Evolutionary conservation across 768 basidiomycete species (phyloP), one percentile per base, ranked within the genome.

Genomic region (Xanthoconium stramineum): DNA sequence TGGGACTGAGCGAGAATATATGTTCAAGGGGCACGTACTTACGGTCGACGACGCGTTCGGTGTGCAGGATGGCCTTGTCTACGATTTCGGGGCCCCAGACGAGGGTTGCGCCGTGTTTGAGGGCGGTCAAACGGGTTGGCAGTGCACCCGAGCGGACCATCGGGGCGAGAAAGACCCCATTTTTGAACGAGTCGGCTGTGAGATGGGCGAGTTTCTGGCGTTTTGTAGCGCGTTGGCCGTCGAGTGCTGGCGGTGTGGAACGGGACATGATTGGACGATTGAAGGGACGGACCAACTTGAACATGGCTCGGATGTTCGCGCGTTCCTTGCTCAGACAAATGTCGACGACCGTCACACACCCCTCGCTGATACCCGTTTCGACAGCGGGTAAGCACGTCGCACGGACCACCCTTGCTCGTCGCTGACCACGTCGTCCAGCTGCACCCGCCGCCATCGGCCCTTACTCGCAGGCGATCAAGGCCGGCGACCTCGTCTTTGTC

Each of bases 121-220:
- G 77, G 14, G 94, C 86, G 60, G 91, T 85, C 7, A 96, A 71
- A 29, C 93, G 84, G 35, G 89, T 93, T 0, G 91, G 92, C 28
- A 95, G 93, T 95, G 67, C 88, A 57, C 94, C 92, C 55, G 92
- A 96, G 67, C 94, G 83, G 50, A 99, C 97, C 97, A 99, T 99
- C 2, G 97, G 97, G 3, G 97, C 96, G n/a, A 99, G 82, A 66
- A 97, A 88, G 32, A 98, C 77, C 11, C 94, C 95, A 74, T 91
- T 80, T 61, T 86, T 87, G 76, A 94, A 99, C 60, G 92, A 85
- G 30, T 86, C 84, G 1, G 78, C 67, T 0, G 85, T 85, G 17
- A 91, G 78, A 60, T 84, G 81, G 15, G 80, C 82, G 10, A 82
- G 62, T 62, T 77, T 82, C 39, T 76, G 74, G 9, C 83, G 80